Evolutionary conservation across 441 rosid genomes (phyloP).

Genomic region (Dalechampia spathulata): DNA sequence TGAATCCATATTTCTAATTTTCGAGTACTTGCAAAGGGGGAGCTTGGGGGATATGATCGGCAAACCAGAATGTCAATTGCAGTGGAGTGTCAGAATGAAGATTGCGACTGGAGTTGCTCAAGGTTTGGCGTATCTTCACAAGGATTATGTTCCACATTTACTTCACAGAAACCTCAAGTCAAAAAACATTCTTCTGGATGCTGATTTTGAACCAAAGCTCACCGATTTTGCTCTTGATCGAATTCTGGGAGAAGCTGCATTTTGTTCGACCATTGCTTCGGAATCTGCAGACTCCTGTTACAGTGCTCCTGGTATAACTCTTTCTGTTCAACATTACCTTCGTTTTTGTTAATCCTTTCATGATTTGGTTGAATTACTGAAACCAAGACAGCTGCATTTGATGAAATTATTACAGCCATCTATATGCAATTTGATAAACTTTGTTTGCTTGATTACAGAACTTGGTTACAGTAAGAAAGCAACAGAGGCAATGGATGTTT

Average conservation of each 20-base stretch:
- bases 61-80: constrained; percentile 43
- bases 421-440: too few species aligned
- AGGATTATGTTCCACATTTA: constrained; percentile 56
- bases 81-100: constrained; percentile 60
- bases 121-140: constrained; percentile 83
- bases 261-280: constrained; percentile 48
- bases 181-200: constrained; percentile 68
- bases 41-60: constrained; percentile 73
- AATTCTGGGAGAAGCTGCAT: constrained; percentile 69
- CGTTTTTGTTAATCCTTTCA: too few species aligned
- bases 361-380: too few species aligned
- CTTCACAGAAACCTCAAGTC: constrained; percentile 87
- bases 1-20: constrained; percentile 71
- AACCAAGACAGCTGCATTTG: too few species aligned
- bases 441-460: constrained; percentile 44
- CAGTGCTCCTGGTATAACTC: constrained; percentile 65
- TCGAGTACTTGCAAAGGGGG: constrained; percentile 66
- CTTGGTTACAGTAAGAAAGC: constrained; percentile 64
- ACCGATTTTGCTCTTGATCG: constrained; percentile 83
- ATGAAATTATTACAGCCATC: too few species aligned
- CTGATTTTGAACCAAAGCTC: constrained; percentile 66
- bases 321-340: background rate
- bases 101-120: constrained; percentile 79
- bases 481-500: constrained; percentile 75
- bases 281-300: constrained; percentile 55